A percentile compares a stretch with the other conserved stretches of the same genome.
phyloP scores from a whole-genome alignment of 495 filamentous ascomycete genomes.

The Hypomontagnella submonticulosa region DNA sequence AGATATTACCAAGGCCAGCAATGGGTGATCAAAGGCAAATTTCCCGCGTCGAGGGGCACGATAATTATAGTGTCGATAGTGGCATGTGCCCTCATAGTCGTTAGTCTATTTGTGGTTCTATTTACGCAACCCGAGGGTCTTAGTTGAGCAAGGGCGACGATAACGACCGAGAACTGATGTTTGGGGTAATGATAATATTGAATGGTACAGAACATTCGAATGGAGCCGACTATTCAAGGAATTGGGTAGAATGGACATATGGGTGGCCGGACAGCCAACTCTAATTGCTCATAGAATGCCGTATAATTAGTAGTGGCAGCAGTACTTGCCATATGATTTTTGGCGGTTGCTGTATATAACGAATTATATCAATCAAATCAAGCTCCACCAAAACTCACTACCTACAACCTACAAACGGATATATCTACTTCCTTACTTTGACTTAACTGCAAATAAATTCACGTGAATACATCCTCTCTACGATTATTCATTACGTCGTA shows the following conservation, averaged over 20 bases:
- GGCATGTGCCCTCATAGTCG: constrained; percentile 74
- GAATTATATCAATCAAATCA: constrained; percentile 14
- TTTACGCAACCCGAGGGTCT: constrained; percentile 65
- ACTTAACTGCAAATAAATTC: not conserved
- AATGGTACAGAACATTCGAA: not conserved
- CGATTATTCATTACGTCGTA: not conserved
- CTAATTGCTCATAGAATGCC: not conserved
- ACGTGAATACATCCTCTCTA: not conserved
- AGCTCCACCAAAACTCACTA: constrained; percentile 27
- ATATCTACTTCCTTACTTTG: too few species aligned
- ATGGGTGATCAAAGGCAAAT: constrained; percentile 94
- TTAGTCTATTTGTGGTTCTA: constrained; percentile 76
- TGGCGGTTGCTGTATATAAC: constrained; percentile 2
- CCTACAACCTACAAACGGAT: constrained; percentile 22
- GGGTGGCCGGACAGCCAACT: too few species aligned
- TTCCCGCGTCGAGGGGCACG: constrained; percentile 89
- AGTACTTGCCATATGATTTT: constrained; percentile 8
- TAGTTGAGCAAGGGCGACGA: constrained; percentile 47
- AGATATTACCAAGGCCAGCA: constrained; percentile 73
- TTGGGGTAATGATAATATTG: constrained; percentile 17
- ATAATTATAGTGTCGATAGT: constrained; percentile 80
- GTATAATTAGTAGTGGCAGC: not conserved
- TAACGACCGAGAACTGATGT: not conserved
- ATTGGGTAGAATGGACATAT: not conserved
- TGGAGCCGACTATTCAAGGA: not conserved